A percentile compares a stretch with the other conserved stretches of the same genome.
phyloP scores from a whole-genome alignment of 345 rosid species.

The Mercurialis annua region DNA sequence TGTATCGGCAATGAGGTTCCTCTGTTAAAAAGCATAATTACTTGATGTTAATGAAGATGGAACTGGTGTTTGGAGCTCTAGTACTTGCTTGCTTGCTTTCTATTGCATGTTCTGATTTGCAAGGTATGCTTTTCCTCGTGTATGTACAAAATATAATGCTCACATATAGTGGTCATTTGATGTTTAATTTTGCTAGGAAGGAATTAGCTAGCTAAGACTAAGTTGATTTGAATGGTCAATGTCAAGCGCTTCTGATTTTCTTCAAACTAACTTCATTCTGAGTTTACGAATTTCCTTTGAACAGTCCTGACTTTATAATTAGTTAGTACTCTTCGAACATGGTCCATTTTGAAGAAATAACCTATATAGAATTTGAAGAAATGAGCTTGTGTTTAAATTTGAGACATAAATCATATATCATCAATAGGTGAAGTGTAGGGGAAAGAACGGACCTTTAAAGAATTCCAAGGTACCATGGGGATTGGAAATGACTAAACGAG shows the following conservation, averaged over 20 bases:
- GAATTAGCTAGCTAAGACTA: neutral
- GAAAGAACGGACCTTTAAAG: neutral
- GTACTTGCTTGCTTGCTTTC: slow-evolving; percentile 48
- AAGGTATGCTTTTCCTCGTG: slow-evolving; percentile 51
- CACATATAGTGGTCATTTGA: neutral
- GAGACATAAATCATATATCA: neutral
- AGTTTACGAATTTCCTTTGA: too few relatives aligned
- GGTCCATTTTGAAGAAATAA: neutral
- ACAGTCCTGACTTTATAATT: too few relatives aligned
- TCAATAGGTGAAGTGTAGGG: neutral
- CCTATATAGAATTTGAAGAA: too few relatives aligned
- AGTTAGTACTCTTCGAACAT: too few relatives aligned
- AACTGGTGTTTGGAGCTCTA: slow-evolving; percentile 38
- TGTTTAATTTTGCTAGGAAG: neutral
- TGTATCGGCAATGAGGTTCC: neutral
- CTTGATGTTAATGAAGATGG: slow-evolving; percentile 49
- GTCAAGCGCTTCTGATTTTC: neutral
- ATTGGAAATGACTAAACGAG: neutral
- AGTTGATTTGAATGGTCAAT: slow-evolving; percentile 4
- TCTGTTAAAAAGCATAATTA: slow-evolving; percentile 10
- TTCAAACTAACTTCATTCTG: neutral
- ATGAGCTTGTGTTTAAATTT: neutral
- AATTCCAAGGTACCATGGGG: neutral
- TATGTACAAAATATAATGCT: neutral
- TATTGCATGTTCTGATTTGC: slow-evolving; percentile 54